Evolutionary conservation across 352 stramenopile genomes (phyloP).

Genomic region (Globisporangium takayamanum): DNA sequence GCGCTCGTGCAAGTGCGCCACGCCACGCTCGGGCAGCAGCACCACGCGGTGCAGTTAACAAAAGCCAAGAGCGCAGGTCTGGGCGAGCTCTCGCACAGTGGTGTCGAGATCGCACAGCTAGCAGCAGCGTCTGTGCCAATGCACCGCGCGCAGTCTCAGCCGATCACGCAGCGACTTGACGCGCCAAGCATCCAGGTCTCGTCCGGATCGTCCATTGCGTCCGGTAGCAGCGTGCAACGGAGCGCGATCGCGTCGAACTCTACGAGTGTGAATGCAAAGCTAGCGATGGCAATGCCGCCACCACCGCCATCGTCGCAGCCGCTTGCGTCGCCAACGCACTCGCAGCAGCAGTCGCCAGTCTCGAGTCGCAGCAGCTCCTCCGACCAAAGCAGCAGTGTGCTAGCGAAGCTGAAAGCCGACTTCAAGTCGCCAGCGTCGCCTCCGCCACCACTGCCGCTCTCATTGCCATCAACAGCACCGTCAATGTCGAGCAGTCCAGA

Average conservation of each 20-base stretch:
- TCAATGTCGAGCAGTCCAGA: conserved; percentile 5
- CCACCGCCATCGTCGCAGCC: not conserved
- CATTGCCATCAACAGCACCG: conserved; percentile 6
- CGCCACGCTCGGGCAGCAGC: conserved; percentile 26
- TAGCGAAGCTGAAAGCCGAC: conserved; percentile 6
- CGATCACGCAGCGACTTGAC: not conserved
- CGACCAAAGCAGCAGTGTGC: not conserved
- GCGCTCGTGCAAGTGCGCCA: conserved; percentile 69
- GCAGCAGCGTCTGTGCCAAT: not conserved
- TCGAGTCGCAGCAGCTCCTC: conserved; percentile 7
- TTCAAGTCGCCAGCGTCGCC: conserved; percentile 7
- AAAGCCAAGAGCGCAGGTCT: conserved; percentile 4
- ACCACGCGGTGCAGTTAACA: conserved; percentile 6
- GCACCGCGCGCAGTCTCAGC: conserved; percentile 8
- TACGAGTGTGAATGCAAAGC: not conserved
- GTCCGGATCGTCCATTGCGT: not conserved
- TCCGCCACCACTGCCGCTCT: conserved; percentile 8
- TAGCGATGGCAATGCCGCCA: not conserved
- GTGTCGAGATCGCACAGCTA: too few relatives aligned
- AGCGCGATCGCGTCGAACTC: not conserved
- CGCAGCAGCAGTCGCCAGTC: conserved; percentile 9
- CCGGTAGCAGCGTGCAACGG: conserved; percentile 1
- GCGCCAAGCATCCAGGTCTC: not conserved
- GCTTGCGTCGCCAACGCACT: not conserved
- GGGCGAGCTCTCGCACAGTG: not conserved